Base-by-base conservation (phyloP, 2,329 filamentous ascomycete species). In the Truncatella angustata region DNA sequence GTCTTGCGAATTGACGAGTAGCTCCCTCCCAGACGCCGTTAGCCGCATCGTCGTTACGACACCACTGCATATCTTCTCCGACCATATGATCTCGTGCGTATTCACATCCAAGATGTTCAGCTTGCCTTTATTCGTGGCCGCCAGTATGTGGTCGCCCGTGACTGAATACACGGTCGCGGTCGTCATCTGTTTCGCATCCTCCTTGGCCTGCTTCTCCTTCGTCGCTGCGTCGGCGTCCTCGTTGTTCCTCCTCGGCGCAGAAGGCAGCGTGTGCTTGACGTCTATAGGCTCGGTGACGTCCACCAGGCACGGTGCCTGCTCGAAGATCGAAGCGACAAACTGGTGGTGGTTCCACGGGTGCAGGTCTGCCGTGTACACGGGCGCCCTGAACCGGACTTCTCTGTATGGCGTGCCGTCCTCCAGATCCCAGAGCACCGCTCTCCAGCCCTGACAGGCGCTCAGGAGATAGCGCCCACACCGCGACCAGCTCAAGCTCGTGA, bases 401-500 rank as follows among this genome's bases (percentile, higher is more conserved):
- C 92, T 87, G 63, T 92, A 76, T 54, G 89, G 78, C 65, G 87
- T 79, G 43, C 82, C 79, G 54, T 83, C 77, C 50, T 81, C 81
- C 53, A 99, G 76, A 70, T 99, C 94, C 94, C 94, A 99, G 1
- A 99, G 79, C 47, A 96, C 91, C 57, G 89, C 92, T 71, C 95
- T 96, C 90, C 93, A 97, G 64, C 96, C 94, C 68, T 97, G 91
- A 40, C 91, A 96, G 10, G 91, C 90, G 53, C 91, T 96, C 52
- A 99, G 81, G 49, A 99, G 78, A 70, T 96, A 97, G 59, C 90
- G 83, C 23, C 94, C 93, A 72, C 91, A 90, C 62, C 87, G 82
- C 49, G 93, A 97, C 94, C 94, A 99, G 74, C 92, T 96, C 54
- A 99, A 72, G 48, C 90, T 96, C 61, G 96, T 93, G 52, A 99